These are phyloP conservation scores for Isochrysis galbana DNA, from an alignment of 78 protist genomes.

Conservation along the genomic window DNA sequence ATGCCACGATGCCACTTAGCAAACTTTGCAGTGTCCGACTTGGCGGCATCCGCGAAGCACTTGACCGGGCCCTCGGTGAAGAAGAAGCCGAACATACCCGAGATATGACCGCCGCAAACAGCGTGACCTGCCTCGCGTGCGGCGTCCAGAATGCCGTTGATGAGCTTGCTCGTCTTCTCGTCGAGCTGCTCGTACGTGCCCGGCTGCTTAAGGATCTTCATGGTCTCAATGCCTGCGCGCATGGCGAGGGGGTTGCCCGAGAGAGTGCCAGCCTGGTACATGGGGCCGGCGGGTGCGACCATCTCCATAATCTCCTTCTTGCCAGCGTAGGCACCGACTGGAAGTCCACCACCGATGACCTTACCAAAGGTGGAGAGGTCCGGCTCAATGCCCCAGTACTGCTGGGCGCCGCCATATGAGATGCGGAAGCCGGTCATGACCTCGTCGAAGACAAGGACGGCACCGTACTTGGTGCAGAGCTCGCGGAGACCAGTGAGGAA, in stretches of 20 bases:
- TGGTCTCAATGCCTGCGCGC: conserved; percentile 58
- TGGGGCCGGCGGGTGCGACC: conserved; percentile 63
- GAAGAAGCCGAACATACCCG: conserved; percentile 58
- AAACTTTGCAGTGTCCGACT: conserved; percentile 47
- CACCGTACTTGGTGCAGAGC: conserved; percentile 23
- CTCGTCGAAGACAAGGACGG: conserved; percentile 51
- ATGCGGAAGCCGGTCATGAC: conserved; percentile 64
- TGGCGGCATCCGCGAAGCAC: conserved; percentile 46
- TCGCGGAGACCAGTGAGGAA: conserved; percentile 41
- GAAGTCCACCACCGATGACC: conserved; percentile 56
- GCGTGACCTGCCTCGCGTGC: conserved; percentile 41
- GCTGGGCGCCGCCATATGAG: conserved; percentile 60
- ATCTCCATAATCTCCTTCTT: conserved; percentile 56
- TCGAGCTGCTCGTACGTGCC: conserved; percentile 28
- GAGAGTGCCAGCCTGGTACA: conserved; percentile 61
- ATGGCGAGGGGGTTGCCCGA: conserved; percentile 61
- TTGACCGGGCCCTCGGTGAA: conserved; percentile 51
- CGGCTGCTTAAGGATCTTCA: conserved; percentile 35
- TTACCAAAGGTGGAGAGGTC: conserved; percentile 56
- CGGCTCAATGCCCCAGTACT: conserved; percentile 57
- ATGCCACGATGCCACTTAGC: conserved; percentile 48
- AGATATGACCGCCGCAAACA: conserved; percentile 40
- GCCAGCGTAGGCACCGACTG: conserved; percentile 61
- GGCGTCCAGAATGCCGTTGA: conserved; percentile 53
- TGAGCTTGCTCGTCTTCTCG: conserved; percentile 33